Base-by-base conservation (phyloP, 2,329 filamentous ascomycete species). In the Knufia fluminis region DNA sequence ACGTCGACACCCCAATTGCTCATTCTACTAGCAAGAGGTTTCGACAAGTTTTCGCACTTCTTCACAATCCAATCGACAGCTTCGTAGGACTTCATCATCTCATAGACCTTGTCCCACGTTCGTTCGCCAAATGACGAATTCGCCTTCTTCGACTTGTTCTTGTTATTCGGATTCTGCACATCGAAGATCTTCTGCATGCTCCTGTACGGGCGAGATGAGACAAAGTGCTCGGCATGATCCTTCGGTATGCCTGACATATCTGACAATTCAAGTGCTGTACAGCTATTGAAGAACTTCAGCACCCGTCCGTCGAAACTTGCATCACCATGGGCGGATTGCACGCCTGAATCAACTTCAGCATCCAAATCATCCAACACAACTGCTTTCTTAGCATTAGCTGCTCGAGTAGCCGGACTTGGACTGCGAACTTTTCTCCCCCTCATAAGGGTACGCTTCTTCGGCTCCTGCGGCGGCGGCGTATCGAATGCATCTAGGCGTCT, bases 51-150 rank as follows among this genome's bases (percentile, higher is more conserved):
- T 61, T 91, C 84, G 61, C 90, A 95, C 55, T 83, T 75, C 17
- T 77, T 73, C 14, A 95, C 87, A 7, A 96, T 77, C 38, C 83
- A 76, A 65, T 95, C 90, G 46, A 96, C 87, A 17, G 86, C 86
- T 55, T 85, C 77, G 58, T 92, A 90, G 0, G 86, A 86, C 16
- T 76, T 76, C 68, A 85, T 83, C 75, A 94, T 94, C 20, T 86
- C 79, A 28, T 78, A 62, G 43, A 80, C 82, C 45, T 78, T 77
- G 43, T 86, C 79, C 4, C 85, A 76, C 48, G 86, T 74, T 59
- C 76, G 80, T 48, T 83, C 79, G 1, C 83, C 83, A 54, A 85
- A 74, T 0, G 78, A 70, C 53, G 74, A 74, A 31, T 72, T 73
- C 14, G 62, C 62, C 53, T 69, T 71, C 24, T 66, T 70, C 49